These are phyloP conservation scores for Saprolegnia parasitica DNA, from an alignment of 352 stramenopile genomes.

Conservation along the genomic window DNA sequence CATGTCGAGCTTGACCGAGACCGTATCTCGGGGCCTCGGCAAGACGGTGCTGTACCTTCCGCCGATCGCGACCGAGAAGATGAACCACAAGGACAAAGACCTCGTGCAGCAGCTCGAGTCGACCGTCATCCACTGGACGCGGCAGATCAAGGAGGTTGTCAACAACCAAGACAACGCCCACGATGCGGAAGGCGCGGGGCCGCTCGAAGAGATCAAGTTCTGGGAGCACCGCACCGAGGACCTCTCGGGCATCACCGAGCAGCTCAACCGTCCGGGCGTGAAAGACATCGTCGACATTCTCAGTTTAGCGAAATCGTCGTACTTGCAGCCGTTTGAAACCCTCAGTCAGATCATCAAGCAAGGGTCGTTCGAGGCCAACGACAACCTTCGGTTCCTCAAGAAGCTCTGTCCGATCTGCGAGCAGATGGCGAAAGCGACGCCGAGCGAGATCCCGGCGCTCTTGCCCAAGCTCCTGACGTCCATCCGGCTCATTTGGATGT, in stretches of 20 bases:
- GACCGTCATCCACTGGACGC: constrained; percentile 95
- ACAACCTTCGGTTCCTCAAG: constrained; percentile 93
- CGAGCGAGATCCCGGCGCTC: constrained; percentile 86
- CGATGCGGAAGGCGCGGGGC: constrained; percentile 85
- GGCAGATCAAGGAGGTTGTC: constrained; percentile 96
- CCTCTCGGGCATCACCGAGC: constrained; percentile 90
- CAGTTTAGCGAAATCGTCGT: constrained; percentile 87
- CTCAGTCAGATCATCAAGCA: constrained; percentile 91
- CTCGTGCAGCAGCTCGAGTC: constrained; percentile 94
- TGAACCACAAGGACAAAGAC: constrained; percentile 91
- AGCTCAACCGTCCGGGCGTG: constrained; percentile 88
- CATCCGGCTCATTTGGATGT: constrained; percentile 93
- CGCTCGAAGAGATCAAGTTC: constrained; percentile 95
- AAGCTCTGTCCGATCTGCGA: constrained; percentile 88
- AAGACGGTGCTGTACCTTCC: constrained; percentile 94
- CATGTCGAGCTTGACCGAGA: constrained; percentile 94
- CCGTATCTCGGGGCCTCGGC: constrained; percentile 81
- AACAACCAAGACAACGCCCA: constrained; percentile 93
- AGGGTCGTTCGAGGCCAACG: constrained; percentile 87
- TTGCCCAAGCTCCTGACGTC: constrained; percentile 89
- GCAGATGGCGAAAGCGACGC: constrained; percentile 77
- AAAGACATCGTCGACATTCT: constrained; percentile 87
- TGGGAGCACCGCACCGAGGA: constrained; percentile 91
- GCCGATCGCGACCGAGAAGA: constrained; percentile 69
- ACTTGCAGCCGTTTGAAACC: constrained; percentile 90